Evolutionary conservation across 139 green algal genomes (phyloP).

Genomic region (Yamagishiella unicocca): DNA sequence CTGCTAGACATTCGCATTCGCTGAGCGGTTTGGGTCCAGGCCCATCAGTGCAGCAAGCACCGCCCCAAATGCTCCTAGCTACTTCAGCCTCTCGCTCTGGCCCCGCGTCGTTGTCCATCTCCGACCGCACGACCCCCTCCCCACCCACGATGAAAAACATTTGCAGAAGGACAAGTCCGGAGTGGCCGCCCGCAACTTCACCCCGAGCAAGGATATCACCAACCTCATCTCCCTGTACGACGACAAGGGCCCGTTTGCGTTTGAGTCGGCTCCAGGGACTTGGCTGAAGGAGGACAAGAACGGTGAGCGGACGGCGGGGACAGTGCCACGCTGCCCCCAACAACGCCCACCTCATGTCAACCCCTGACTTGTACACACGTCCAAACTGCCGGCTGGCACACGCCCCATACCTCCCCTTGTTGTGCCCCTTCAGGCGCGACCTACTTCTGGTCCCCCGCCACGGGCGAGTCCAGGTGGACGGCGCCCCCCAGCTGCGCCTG

Average conservation of each 20-base stretch:
- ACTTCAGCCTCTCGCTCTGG: no score
- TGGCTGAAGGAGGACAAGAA: conserved; percentile 49
- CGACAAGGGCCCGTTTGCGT: conserved; percentile 30
- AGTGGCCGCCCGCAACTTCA: background rate
- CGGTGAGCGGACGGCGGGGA: conserved; percentile 1
- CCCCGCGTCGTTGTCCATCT: no score
- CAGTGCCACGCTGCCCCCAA: no score
- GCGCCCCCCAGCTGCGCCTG: conserved; percentile 52
- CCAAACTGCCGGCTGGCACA: no score
- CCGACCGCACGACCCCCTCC: background rate
- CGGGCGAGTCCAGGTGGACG: conserved; percentile 52
- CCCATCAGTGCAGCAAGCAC: no score
- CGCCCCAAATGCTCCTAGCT: no score
- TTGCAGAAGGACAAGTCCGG: conserved; percentile 17
- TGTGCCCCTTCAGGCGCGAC: background rate
- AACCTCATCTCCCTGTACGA: conserved; percentile 33
- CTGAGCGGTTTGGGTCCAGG: no score
- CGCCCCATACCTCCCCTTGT: no score
- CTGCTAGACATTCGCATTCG: no score
- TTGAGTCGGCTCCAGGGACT: conserved; percentile 52
- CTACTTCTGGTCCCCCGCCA: conserved; percentile 51
- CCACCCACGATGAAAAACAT: no score
- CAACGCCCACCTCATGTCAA: no score
- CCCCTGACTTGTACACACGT: no score
- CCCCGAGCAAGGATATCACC: background rate